A percentile compares a stretch with the other conserved stretches of the same genome.
Evolutionary conservation across 768 basidiomycete species (phyloP).

Genomic region (Suillus brevipes): DNA sequence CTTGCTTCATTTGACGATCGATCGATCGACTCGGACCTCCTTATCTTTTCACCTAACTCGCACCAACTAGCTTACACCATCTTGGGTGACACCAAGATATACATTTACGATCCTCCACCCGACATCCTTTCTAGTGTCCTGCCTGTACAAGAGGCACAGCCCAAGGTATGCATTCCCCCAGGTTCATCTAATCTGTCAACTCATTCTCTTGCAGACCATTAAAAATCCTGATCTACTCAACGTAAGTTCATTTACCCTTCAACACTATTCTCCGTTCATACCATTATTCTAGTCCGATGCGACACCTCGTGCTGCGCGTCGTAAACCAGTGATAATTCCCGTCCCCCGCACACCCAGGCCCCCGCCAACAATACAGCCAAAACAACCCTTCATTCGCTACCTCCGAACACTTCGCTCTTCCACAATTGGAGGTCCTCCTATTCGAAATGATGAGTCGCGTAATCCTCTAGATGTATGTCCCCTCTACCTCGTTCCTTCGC

Average conservation of each 20-base stretch:
- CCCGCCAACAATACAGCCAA: background rate
- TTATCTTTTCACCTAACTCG: background rate
- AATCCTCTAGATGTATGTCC: background rate
- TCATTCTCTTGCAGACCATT: background rate
- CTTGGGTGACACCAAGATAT: background rate
- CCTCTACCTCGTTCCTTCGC: background rate
- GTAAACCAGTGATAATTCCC: no score
- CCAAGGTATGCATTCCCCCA: background rate
- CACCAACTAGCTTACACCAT: background rate
- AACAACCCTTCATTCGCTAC: background rate
- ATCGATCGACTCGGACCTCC: accelerated
- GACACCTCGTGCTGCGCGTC: background rate
- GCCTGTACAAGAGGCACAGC: background rate
- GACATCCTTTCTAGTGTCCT: background rate
- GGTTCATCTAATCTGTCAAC: background rate
- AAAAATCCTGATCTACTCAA: background rate
- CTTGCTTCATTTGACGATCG: background rate
- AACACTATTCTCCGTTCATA: background rate
- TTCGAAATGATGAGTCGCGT: background rate
- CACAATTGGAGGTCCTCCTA: background rate
- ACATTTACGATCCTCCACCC: background rate
- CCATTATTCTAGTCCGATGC: background rate
- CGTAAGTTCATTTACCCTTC: background rate
- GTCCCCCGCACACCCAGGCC: background rate
- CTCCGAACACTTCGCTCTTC: background rate